phyloP scores from a whole-genome alignment of 306 rosid species.

The Cucurbita moschata region DNA sequence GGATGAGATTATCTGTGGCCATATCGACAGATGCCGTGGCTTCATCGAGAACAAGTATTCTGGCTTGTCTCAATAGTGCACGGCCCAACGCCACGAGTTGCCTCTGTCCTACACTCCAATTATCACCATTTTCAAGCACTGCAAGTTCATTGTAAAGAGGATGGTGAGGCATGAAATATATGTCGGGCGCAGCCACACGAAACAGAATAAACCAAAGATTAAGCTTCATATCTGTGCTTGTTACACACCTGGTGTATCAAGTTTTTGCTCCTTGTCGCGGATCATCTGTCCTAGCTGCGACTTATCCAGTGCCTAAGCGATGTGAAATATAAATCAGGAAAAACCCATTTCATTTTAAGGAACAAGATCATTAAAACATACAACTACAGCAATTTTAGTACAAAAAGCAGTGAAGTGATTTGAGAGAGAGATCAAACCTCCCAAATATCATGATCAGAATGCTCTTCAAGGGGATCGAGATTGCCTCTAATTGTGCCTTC shows the following conservation, averaged over 20 bases:
- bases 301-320: constrained; percentile 67
- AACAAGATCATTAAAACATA: background rate
- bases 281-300: constrained; percentile 72
- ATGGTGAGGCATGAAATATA: background rate
- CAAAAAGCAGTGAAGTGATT: background rate
- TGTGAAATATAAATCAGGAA: constrained; percentile 4
- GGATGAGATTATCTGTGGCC: constrained; percentile 84
- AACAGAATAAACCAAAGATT: background rate
- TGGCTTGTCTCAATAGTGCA: constrained; percentile 85
- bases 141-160: constrained; percentile 4
- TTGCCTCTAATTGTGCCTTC: constrained; percentile 84
- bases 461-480: constrained; percentile 85
- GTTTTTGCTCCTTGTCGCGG: constrained; percentile 52
- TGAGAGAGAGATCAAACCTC: too few species aligned
- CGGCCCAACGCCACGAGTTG: constrained; percentile 93
- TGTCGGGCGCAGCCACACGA: background rate
- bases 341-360: background rate
- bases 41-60: constrained; percentile 89
- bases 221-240: background rate
- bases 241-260: constrained; percentile 60
- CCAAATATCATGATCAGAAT: constrained; percentile 33
- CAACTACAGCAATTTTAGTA: background rate
- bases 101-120: constrained; percentile 98
- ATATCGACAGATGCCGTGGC: constrained; percentile 97
- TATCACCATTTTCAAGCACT: constrained; percentile 99